Conservation (phyloP, 192 early-diverging fungal genomes). For the Diversispora epigaea region DNA sequence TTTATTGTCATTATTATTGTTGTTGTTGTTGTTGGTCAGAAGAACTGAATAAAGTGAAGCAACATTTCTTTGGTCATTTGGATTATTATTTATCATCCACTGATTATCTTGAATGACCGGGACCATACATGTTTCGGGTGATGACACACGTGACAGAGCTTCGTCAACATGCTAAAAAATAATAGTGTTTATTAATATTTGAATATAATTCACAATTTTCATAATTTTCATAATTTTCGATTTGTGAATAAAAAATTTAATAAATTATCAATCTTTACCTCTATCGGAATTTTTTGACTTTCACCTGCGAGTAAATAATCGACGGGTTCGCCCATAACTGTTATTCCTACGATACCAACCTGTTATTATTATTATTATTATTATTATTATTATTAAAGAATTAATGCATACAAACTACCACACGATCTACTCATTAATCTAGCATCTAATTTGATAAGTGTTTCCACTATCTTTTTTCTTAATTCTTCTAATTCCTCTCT, state of each 20-base stretch:
- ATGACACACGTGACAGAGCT: conserved; percentile 26
- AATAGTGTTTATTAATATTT: background rate
- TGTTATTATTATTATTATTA: conserved; percentile 17
- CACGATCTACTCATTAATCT: conserved; percentile 16
- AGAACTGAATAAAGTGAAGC: conserved; percentile 19
- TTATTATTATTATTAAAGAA: no score
- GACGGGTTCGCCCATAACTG: conserved; percentile 55
- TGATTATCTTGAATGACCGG: conserved; percentile 15
- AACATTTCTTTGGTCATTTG: conserved; percentile 13
- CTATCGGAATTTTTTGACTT: conserved; percentile 31
- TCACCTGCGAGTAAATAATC: conserved; percentile 33
- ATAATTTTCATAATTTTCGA: no score
- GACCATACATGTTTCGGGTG: conserved; percentile 29
- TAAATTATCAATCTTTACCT: conserved; percentile 5
- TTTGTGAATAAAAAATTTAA: background rate
- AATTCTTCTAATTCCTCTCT: conserved; percentile 2
- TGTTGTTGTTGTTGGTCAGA: background rate
- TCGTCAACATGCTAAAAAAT: conserved; percentile 28
- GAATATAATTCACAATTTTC: background rate
- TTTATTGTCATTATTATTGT: no score
- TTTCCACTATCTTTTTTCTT: background rate
- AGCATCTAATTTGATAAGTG: conserved; percentile 1
- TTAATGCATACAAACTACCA: conserved; percentile 25
- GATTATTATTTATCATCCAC: background rate
- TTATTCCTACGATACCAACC: conserved; percentile 66